Base-by-base conservation (phyloP, 225 moss, liverwort and hornwort species). In the Physcomitrellopsis africana region DNA sequence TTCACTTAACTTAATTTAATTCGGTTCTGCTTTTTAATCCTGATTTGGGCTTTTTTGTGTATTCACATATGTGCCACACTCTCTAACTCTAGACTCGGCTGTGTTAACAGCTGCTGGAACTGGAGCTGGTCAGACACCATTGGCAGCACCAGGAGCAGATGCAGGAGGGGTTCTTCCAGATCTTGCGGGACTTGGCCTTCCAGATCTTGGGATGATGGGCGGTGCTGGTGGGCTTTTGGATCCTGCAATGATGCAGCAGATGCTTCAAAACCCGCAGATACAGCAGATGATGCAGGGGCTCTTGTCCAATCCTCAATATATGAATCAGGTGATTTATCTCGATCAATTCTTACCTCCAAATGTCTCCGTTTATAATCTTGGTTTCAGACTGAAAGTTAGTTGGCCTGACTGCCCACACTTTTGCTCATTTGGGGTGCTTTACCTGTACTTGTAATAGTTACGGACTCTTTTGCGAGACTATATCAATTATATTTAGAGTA, bases 221-320 rank as follows among this genome's bases (percentile, higher is more conserved):
- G 82, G 76, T 32, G 82, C 63, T 55, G 89, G 81, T 18, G 87
- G 87, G 11, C 76, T 87, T 22, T 46, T 92, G 73, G 90, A 99
- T 77, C 95, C 99, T 9, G 60, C 85, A 16, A 69, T 80, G 79
- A 89, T 99, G 92, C 93, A 94, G 85, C 96, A 94, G 81, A 97
- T 97, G 97, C 84, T 97, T 47, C 97, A 97, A 84, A 94, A 97
- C 69, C 94, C 94, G 10, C 91, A 92, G 70, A 81, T 97, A 65
- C 79, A 87, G 87, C 93, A 99, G 83, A 95, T 99, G 95, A 99
- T 99, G 95, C 93, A 93, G 85, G 95, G 93, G 48, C 86, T 99
- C 2, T 62, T 95, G 72, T 90, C 93, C 22, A 95, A 99, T 68
- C 99, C 99, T 17, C 80, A 92, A 10, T 94, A 91, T 64, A 92